A percentile compares a stretch with the other conserved stretches of the same genome.
Conservation (phyloP, 2,329 filamentous ascomycete species). For the Colletotrichum filicis region DNA sequence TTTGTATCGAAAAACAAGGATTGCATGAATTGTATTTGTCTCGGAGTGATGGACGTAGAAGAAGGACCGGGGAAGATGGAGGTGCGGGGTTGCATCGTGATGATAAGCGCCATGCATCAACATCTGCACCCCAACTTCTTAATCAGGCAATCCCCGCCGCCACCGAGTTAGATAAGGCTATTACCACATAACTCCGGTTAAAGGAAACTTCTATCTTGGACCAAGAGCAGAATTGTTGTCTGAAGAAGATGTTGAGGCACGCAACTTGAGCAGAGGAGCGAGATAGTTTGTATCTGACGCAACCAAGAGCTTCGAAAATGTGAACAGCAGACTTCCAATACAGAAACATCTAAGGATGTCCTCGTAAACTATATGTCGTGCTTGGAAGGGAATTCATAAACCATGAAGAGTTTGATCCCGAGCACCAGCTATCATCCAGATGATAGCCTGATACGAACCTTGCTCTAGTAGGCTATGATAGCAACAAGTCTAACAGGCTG, state of each 20-base stretch:
- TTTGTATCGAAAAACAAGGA: background rate
- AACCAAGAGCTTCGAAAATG: too few relatives aligned
- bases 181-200: background rate
- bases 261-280: background rate
- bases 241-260: background rate
- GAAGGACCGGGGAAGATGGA: background rate
- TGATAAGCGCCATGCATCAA: background rate
- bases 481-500: too few relatives aligned
- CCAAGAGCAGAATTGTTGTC: rapidly evolving
- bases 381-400: too few relatives aligned
- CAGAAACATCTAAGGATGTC: too few relatives aligned
- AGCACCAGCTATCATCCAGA: too few relatives aligned
- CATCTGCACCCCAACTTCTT: background rate
- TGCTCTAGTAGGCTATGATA: too few relatives aligned
- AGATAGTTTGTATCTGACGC: rapidly evolving
- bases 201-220: background rate
- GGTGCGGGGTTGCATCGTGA: background rate
- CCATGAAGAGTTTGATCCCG: too few relatives aligned
- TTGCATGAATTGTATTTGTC: background rate
- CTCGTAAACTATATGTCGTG: too few relatives aligned
- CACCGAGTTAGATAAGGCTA: background rate
- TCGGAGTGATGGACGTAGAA: background rate
- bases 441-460: too few relatives aligned
- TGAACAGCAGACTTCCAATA: too few relatives aligned
- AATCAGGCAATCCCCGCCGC: background rate